These are phyloP conservation scores for Erythrophleum fordii DNA, from an alignment of 306 rosid genomes.

Conservation along the genomic window DNA sequence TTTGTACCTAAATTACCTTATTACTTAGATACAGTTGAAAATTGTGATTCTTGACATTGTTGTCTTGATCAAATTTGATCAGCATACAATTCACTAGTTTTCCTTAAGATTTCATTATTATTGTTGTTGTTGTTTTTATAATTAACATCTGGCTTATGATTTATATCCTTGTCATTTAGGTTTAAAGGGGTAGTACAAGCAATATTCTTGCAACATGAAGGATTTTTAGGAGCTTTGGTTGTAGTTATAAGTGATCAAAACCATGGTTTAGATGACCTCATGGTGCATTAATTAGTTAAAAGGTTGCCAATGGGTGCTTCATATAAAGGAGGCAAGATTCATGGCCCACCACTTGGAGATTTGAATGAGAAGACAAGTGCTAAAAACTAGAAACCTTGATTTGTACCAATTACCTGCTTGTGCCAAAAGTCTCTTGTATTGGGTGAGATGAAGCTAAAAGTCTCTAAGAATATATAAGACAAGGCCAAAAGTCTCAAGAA, in stretches of 20 bases:
- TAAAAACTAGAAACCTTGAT: slow-evolving; percentile 34
- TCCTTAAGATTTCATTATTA: not conserved
- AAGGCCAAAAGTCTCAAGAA: no score
- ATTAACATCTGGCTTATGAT: slow-evolving; percentile 20
- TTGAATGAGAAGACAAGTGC: slow-evolving; percentile 84
- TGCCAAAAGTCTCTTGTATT: no score
- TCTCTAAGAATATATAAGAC: no score
- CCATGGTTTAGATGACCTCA: slow-evolving; percentile 86
- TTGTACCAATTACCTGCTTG: slow-evolving; percentile 20
- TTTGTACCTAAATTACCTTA: slow-evolving; percentile 52
- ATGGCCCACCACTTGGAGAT: slow-evolving; percentile 84
- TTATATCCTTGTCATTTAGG: slow-evolving; percentile 52
- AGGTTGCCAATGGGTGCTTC: slow-evolving; percentile 91
- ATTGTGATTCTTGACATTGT: not conserved
- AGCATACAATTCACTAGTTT: not conserved
- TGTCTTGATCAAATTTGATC: slow-evolving; percentile 15
- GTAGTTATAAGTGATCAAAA: slow-evolving; percentile 92
- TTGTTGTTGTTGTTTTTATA: no score
- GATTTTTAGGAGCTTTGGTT: slow-evolving; percentile 83
- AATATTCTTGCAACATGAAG: slow-evolving; percentile 89
- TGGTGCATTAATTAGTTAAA: slow-evolving; percentile 86
- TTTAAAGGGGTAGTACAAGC: slow-evolving; percentile 87
- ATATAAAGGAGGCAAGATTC: slow-evolving; percentile 83
- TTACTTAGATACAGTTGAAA: not conserved
- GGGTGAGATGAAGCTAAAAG: no score